Percentiles rank a stretch among this genome's conserved stretches.
Conservation (phyloP, 2,329 filamentous ascomycete species). For the Paracorniculantispora psalliotae region DNA sequence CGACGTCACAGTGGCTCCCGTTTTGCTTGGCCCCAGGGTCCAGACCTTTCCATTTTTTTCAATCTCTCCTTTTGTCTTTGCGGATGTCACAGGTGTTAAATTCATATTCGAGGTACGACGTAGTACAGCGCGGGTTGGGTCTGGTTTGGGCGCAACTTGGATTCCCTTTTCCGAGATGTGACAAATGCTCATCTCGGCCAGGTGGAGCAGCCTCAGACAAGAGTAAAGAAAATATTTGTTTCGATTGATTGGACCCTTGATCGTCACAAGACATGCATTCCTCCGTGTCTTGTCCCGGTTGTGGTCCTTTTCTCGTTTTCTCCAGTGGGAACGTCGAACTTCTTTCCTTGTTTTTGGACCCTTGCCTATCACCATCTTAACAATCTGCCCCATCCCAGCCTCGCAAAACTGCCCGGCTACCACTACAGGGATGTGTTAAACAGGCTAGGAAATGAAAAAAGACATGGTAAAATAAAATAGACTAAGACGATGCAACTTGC, state of each 20-base stretch:
- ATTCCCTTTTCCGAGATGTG: not conserved
- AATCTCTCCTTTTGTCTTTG: no score
- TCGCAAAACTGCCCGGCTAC: not conserved
- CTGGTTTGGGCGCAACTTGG: not conserved
- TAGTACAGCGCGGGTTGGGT: no score
- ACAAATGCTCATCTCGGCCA: not conserved
- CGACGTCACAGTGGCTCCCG: slow-evolving; percentile 4
- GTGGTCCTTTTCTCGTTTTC: not conserved
- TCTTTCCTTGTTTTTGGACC: not conserved
- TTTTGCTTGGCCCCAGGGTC: not conserved
- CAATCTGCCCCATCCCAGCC: no score
- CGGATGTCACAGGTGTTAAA: not conserved
- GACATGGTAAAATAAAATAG: not conserved
- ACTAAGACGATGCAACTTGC: not conserved
- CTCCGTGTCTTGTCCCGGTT: not conserved
- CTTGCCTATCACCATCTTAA: not conserved
- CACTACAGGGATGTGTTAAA: not conserved
- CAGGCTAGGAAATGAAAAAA: not conserved
- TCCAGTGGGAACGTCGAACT: not conserved
- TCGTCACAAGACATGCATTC: not conserved
- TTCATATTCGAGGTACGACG: no score
- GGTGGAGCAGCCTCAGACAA: not conserved
- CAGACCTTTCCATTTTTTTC: slow-evolving; percentile 2
- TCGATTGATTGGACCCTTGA: not conserved
- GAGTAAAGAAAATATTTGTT: not conserved